phyloP scores from a whole-genome alignment of 2,329 filamentous ascomycete species.

The Furcasterigmium furcatum region DNA sequence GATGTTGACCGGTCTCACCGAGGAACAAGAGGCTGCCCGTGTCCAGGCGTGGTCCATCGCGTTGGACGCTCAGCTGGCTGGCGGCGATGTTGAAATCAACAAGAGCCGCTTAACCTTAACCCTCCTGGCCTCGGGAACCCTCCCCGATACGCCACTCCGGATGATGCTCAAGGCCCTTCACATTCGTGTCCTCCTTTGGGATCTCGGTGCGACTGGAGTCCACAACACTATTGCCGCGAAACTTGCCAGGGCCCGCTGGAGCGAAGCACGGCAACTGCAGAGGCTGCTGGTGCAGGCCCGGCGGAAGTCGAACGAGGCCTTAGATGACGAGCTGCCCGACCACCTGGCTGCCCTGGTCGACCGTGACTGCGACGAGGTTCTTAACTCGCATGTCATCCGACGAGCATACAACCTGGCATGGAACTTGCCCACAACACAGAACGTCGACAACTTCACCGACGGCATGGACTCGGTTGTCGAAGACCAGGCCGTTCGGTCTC shows the following conservation, averaged over 20 bases:
- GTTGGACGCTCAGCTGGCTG: constrained; percentile 86
- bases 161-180: constrained; percentile 93
- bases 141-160: constrained; percentile 77
- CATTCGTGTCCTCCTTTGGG: constrained; percentile 85
- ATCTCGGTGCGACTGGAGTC: constrained; percentile 63
- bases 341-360: constrained; percentile 75
- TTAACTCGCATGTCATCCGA: constrained; percentile 75
- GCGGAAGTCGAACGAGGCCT: constrained; percentile 35
- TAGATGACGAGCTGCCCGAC: constrained; percentile 67
- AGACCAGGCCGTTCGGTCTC: constrained; percentile 79
- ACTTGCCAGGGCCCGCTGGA: constrained; percentile 76
- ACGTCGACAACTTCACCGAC: constrained; percentile 59
- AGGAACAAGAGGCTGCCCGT: constrained; percentile 81
- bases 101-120: constrained; percentile 83
- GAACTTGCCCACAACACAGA: constrained; percentile 72
- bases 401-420: constrained; percentile 87
- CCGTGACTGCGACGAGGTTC: constrained; percentile 76
- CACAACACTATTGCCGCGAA: constrained; percentile 69
- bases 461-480: constrained; percentile 82
- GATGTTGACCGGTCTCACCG: constrained; percentile 72
- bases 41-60: constrained; percentile 93
- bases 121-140: constrained; percentile 80
- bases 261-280: constrained; percentile 68
- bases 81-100: constrained; percentile 86
- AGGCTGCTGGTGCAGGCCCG: constrained; percentile 41